Base-by-base conservation (phyloP, 352 stramenopile species). In the Aphanomyces cochlioides region DNA sequence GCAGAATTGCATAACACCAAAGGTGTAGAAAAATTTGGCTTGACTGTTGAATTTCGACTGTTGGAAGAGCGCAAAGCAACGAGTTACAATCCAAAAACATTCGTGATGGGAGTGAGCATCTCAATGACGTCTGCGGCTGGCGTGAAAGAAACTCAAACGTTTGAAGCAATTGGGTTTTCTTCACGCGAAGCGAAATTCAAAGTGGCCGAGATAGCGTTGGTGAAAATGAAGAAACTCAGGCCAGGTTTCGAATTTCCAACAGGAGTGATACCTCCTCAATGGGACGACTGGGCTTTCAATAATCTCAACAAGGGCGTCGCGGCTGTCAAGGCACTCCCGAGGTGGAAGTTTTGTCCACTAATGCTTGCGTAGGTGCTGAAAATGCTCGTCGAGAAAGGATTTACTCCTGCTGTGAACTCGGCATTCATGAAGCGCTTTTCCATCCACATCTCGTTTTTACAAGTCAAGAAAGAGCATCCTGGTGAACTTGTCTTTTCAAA, bases 161-260 rank as follows among this genome's bases (percentile, higher is more conserved):
- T 53, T 19, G 40, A 67, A 43, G 41, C 59, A 8, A 65, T 78
- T 3, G 83, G 83, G 0, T 83, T 78, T 61, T 85, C 79, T 3
- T 89, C 82, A 1, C 81, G 81, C 64, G 83, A 93, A 56, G 83
- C 85, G 61, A 93, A 93, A 59, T 87, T 89, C 73, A 82, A 83
- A 57, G 83, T 75, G 45, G 85, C 83, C 1, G 79, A 91, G 59
- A 75, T 76, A 36, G 85, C 74, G 12, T 56, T 92, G 15, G 73
- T 79, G 34, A 78, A 75, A 47, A 75, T 90, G 19, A 79, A 82
- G 45, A 84, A 83, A 56, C 73, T 91, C 7, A 82, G 88, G 63
- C 83, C 85, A 8, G 82, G 85, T 12, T 74, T 90, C 21, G 81
- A 82, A 6, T 81, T 75, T 40, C 78, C 87, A 3, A 69, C 74